These are phyloP conservation scores for Dothideomycetidae sp. DNA, from an alignment of 2,329 filamentous ascomycete species.

Conservation along the genomic window DNA sequence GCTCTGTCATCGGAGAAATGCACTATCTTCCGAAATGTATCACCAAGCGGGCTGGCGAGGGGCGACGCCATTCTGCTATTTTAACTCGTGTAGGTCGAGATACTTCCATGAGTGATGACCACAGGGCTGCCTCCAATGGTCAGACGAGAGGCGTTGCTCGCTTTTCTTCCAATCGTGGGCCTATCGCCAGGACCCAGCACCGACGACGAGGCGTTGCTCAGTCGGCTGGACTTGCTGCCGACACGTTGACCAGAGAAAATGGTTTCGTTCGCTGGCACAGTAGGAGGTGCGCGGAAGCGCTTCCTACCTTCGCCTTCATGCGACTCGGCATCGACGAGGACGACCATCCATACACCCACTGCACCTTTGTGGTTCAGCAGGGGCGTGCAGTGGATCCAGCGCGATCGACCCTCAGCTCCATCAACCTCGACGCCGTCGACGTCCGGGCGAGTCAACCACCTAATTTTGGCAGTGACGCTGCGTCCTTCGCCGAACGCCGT, in stretches of 20 bases:
- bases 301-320: constrained; percentile 13
- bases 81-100: neutral
- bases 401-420: constrained; percentile 42
- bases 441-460: constrained; percentile 27
- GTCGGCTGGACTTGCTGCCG: neutral
- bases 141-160: neutral
- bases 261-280: constrained; percentile 21
- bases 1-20: too few species aligned
- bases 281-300: constrained; percentile 19
- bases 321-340: constrained; percentile 49
- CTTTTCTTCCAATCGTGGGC: neutral
- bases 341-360: constrained; percentile 66
- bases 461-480: constrained; percentile 31
- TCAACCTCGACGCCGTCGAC: constrained; percentile 19
- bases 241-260: constrained; percentile 12
- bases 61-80: neutral
- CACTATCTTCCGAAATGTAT: neutral
- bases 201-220: neutral
- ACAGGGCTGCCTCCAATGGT: constrained; percentile 6
- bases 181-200: neutral
- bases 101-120: constrained; percentile 1
- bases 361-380: constrained; percentile 50
- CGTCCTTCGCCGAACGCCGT: constrained; percentile 26
- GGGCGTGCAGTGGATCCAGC: constrained; percentile 69
- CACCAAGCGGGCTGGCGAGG: neutral